Conservation (phyloP, 495 filamentous ascomycete genomes). For the Neurospora sp. region DNA sequence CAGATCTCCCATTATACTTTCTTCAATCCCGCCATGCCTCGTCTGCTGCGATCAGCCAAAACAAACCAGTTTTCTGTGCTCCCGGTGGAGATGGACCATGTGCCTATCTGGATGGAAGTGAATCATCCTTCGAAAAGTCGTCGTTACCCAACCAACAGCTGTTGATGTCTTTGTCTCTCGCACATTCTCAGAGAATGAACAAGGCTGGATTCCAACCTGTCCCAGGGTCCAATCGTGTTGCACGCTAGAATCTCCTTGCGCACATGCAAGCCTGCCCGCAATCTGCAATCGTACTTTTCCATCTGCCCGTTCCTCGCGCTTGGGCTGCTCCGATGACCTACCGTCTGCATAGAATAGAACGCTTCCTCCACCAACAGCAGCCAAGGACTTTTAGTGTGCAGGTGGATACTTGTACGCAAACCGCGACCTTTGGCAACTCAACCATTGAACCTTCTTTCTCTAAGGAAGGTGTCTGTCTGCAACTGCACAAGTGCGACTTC, state of each 20-base stretch:
- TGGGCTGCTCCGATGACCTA: not conserved
- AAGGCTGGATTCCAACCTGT: not conserved
- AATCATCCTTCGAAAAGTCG: not conserved
- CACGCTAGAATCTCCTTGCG: not conserved
- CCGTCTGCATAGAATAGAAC: not conserved
- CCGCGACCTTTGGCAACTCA: not conserved
- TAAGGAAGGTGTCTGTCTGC: not conserved
- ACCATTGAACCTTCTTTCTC: not conserved
- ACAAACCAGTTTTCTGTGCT: not conserved
- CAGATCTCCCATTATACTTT: not conserved
- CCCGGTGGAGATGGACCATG: not conserved
- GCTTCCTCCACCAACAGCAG: not conserved
- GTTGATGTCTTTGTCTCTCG: not conserved
- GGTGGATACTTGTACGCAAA: not conserved
- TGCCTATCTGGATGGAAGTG: not conserved
- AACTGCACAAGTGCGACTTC: not conserved
- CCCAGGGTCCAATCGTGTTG: not conserved
- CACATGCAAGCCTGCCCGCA: not conserved
- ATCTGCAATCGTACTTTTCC: not conserved
- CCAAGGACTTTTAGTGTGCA: not conserved
- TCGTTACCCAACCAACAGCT: not conserved
- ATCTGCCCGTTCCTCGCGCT: not conserved
- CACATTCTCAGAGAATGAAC: not conserved
- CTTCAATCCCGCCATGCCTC: not conserved
- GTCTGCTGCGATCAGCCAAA: not conserved